Base-by-base conservation (phyloP, 23 red algal genomes). In the Gracilaria caudata region DNA sequence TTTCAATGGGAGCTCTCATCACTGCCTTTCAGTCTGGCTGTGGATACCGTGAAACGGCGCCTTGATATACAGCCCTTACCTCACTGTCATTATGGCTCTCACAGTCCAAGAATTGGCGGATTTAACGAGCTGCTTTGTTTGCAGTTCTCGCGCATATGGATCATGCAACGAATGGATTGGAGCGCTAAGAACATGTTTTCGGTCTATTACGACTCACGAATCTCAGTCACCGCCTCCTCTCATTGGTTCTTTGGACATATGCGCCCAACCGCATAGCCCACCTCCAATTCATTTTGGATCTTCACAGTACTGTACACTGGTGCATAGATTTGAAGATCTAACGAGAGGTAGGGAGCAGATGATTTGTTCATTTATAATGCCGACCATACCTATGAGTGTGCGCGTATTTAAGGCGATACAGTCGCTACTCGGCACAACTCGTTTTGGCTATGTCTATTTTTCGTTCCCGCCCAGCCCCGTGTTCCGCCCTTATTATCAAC, bases 171-270 rank as follows among this genome's bases (percentile, higher is more conserved):
- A 2, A 28, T 77, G 72, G 35, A 77, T 43, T 77, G 72, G 72
- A 39, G 5, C 25, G 25, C 36, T 46, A 34, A 77, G 35, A 28
- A 28, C 39, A 77, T 77, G 36, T 46, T 46, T 51, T 7, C 3
- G 12, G 11, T 77, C 11, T 77, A 77, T 34, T 77, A 45, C 35
- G 72, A 77, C 34, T 35, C 5, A 7, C 28, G 72, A 12, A 77
- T 77, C 12, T 77, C 11, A 9, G 24, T 8, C 25, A 47, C 72
- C 32, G 1, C 19, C 19, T n/a, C 7, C 17, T 77, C 5, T 28
- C 28, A 77, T 28, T 77, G 72, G 72, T 77, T 77, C 45, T 77
- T 77, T 37, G 72, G 7, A 12, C 72, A 77, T 77, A 25, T 77
- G 28, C 72, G 34, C 72, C 13, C 26, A 2, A 30, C 1, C 49